Conservation (phyloP, 305 asterid species). For the Nicotiana rustica region DNA sequence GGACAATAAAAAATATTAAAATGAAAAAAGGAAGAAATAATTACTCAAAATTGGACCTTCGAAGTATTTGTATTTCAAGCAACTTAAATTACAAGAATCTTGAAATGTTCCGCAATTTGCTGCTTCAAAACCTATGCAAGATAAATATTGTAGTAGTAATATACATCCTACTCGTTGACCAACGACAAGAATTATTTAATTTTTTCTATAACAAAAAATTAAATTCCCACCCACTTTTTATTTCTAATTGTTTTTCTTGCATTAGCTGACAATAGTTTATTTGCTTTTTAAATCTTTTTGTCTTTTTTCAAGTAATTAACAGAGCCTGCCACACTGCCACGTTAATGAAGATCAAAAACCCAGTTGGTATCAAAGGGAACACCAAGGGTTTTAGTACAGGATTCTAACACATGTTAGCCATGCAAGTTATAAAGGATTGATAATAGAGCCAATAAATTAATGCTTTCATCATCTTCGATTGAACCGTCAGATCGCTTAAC, state of each 20-base stretch:
- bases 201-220: not conserved
- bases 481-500: not conserved
- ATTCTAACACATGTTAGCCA: constrained; percentile 12
- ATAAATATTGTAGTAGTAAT: no score
- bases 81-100: no score
- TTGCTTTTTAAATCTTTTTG: not conserved
- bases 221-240: not conserved
- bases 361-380: not conserved
- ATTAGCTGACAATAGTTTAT: not conserved
- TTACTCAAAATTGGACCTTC: no score
- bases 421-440: not conserved
- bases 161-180: no score
- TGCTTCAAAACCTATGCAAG: no score
- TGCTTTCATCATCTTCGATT: not conserved
- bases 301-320: not conserved
- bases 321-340: not conserved
- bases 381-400: not conserved
- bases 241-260: not conserved
- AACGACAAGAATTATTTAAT: not conserved
- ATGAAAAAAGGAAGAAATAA: no score
- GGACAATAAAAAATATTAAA: no score
- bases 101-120: no score
- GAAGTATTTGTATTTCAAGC: no score
- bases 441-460: not conserved
- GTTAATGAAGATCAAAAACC: not conserved